Conservation (phyloP, 2,329 filamentous ascomycete species). For the Colletotrichum siamense region DNA sequence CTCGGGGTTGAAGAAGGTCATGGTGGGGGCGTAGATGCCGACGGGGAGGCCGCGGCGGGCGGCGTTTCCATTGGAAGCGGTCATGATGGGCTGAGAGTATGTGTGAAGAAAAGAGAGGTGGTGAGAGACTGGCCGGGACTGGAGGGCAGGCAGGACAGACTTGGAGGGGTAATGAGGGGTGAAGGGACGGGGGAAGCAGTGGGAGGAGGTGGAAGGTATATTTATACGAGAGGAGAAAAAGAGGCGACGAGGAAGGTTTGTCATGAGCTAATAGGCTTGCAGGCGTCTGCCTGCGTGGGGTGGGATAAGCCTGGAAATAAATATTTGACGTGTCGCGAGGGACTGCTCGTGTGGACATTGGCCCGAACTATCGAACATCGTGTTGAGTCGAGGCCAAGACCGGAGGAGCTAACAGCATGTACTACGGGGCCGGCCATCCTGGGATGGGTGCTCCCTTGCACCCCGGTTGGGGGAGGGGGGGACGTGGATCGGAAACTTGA, state of each 20-base stretch:
- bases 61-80: conserved; percentile 29
- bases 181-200: not conserved
- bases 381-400: conserved; percentile 18
- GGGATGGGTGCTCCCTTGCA: not conserved
- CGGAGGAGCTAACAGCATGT: conserved; percentile 13
- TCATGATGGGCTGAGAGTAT: conserved; percentile 18
- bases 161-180: conserved; percentile 17
- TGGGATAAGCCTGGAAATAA: conserved; percentile 29
- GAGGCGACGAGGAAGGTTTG: conserved; percentile 25
- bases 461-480: conserved; percentile 6
- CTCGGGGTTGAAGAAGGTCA: conserved; percentile 87
- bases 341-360: conserved; percentile 41
- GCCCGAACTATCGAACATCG: conserved; percentile 37
- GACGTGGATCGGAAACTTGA: conserved; percentile 11
- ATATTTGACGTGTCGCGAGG: conserved; percentile 30
- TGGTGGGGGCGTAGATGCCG: conserved; percentile 87
- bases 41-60: conserved; percentile 68
- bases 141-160: conserved; percentile 19
- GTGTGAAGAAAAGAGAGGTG: not conserved
- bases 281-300: conserved; percentile 31
- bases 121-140: not conserved
- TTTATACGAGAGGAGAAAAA: conserved; percentile 34
- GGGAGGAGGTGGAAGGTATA: conserved; percentile 20
- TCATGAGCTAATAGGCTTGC: conserved; percentile 40
- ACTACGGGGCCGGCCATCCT: not conserved